Evolutionary conservation across 495 filamentous ascomycete genomes (phyloP), one percentile per base, ranked within the genome.

Genomic region (Penicillium mononematosum): DNA sequence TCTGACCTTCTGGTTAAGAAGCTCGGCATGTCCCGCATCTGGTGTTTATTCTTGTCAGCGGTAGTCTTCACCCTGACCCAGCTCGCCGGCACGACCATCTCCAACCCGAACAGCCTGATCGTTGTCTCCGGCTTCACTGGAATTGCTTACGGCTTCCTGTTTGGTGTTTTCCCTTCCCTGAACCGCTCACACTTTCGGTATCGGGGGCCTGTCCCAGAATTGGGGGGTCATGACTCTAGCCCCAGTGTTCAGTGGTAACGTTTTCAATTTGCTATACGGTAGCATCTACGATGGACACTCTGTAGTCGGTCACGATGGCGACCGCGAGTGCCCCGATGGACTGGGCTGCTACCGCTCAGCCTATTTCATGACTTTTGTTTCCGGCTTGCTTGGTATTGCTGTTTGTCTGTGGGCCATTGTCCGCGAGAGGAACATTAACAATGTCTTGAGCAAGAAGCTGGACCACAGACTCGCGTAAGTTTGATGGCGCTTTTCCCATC

Each of bases 161-260:
- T 97, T 66, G 94, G 95, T 62, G 91, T 96, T 51, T 96, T 89
- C 74, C 95, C 94, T 9, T 89, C 95, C 1, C 84, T 98, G n/a
- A 47, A 88, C 92, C 4, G 89, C 92, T 12, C 92, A 98, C 65
- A 85, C 88, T 3, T 98, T 98, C 69, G 94, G 95, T 27, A 85
- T 96, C 38, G 78, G 84, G 57, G 92, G 94, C n/a, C 78, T 98
- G 19, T 87, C 83, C 61, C 87, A 90, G 70, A 96, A 96, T 71
- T 98, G 93, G 91, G 94, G 94, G 32, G 87, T 85, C 61, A 96
- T 98, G 88, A 97, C 89, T 0, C 74, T 98, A 17, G 83, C 87
- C 12, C 91, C 92, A 0, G 87, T 96, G 5, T 74, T 96, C 49
- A 90, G 84, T 17, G 90, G 90, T 41, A 95, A 98, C 55, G 71